A percentile compares a stretch with the other conserved stretches of the same genome.
phyloP scores from a whole-genome alignment of 176 grass and related monocot species.

The Pontederia paniculata region DNA sequence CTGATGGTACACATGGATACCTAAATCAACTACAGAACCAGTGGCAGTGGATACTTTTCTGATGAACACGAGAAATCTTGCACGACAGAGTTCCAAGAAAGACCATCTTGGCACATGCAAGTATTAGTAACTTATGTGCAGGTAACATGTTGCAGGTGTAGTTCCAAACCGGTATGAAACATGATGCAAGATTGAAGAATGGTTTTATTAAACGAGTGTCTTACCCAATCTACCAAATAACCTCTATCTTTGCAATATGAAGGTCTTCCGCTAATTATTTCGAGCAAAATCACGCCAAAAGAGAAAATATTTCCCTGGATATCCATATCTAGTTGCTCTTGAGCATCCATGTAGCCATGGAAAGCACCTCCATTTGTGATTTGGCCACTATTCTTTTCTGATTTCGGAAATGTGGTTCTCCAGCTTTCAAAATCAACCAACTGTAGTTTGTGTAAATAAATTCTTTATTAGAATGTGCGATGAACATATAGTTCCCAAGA shows the following conservation, averaged over 20 bases:
- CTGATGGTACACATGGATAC: too few relatives aligned
- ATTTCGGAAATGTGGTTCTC: constrained; percentile 59
- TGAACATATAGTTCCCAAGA: constrained; percentile 3
- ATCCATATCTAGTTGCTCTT: constrained; percentile 44
- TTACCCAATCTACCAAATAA: constrained; percentile 76
- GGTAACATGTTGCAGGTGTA: not conserved
- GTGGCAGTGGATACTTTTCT: too few relatives aligned
- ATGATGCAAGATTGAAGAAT: not conserved
- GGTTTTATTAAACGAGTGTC: not conserved
- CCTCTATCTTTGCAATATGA: constrained; percentile 89
- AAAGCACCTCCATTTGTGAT: constrained; percentile 37
- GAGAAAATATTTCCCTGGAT: constrained; percentile 69
- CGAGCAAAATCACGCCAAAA: constrained; percentile 79
- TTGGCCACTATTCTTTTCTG: constrained; percentile 30
- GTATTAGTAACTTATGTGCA: not conserved
- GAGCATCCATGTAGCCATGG: constrained; percentile 25
- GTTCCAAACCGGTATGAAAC: not conserved
- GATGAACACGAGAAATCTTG: too few relatives aligned
- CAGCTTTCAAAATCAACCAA: constrained; percentile 96
- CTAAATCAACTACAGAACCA: too few relatives aligned
- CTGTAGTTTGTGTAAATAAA: constrained; percentile 29
- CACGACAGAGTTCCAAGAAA: too few relatives aligned
- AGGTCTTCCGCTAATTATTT: constrained; percentile 86
- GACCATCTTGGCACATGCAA: too few relatives aligned
- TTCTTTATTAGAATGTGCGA: not conserved